phyloP scores from a whole-genome alignment of 495 filamentous ascomycete genomes.

The Penicillium ucsense region DNA sequence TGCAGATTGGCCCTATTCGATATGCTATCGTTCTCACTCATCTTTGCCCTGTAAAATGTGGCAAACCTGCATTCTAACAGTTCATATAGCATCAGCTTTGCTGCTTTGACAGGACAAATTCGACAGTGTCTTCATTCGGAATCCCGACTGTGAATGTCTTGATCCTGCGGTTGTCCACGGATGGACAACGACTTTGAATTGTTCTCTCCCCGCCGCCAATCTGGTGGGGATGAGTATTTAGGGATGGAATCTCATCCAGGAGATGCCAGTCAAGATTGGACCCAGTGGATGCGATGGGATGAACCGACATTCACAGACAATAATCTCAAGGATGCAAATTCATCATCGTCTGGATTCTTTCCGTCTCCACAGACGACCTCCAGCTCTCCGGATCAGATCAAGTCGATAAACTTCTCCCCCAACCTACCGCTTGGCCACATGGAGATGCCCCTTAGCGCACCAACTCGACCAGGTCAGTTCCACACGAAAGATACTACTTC shows the following conservation, averaged over 20 bases:
- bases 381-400: conserved; percentile 17
- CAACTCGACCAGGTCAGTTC: no score
- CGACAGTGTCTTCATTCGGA: conserved; percentile 1
- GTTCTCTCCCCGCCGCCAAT: conserved; percentile 24
- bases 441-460: conserved; percentile 15
- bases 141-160: conserved; percentile 10
- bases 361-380: conserved; percentile 22
- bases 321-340: conserved; percentile 14
- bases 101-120: background rate
- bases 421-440: conserved; percentile 26
- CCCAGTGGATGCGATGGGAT: conserved; percentile 45
- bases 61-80: no score
- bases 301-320: conserved; percentile 25
- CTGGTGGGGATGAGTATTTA: conserved; percentile 15
- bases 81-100: background rate
- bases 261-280: conserved; percentile 34
- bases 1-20: no score
- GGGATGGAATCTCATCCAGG: conserved; percentile 15
- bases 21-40: no score
- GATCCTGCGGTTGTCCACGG: conserved; percentile 15
- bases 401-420: conserved; percentile 22
- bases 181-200: conserved; percentile 36
- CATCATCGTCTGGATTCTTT: conserved; percentile 17
- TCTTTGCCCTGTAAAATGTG: no score
- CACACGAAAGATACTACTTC: background rate